Conservation (phyloP, 306 rosid genomes). For the Herpetospermum pedunculosum region DNA sequence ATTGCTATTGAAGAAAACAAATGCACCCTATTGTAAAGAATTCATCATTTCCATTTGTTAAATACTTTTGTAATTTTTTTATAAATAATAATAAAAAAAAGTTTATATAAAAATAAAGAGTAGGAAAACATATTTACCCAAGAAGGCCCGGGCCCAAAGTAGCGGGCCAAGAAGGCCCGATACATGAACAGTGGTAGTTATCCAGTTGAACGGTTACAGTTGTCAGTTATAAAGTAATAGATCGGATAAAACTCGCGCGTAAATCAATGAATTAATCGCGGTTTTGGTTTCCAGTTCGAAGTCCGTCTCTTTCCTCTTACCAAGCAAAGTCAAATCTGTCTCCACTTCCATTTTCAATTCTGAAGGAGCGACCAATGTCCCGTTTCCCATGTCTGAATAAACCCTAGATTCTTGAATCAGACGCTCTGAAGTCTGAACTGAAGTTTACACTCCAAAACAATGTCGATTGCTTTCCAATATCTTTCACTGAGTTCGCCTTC, state of each 20-base stretch:
- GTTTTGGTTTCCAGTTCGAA: not conserved
- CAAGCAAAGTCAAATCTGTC: not conserved
- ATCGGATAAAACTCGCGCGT: slow-evolving; percentile 8
- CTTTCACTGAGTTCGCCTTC: not conserved
- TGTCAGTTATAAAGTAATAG: not conserved
- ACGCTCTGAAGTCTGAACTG: slow-evolving; percentile 1
- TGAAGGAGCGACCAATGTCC: not conserved
- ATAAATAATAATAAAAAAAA: no score
- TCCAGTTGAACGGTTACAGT: not conserved
- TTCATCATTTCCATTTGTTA: no score
- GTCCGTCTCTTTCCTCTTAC: not conserved
- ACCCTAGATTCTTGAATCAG: slow-evolving; percentile 1
- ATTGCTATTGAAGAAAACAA: no score
- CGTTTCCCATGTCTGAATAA: not conserved
- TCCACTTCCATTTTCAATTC: not conserved
- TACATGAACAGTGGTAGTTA: not conserved
- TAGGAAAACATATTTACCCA: no score
- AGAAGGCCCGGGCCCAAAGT: not conserved
- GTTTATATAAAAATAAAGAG: not conserved
- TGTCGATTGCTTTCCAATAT: slow-evolving; percentile 1
- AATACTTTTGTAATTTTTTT: no score
- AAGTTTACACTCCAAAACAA: not conserved
- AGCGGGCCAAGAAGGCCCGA: not conserved
- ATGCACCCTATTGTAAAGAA: no score
- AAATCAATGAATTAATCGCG: not conserved